Conservation (phyloP, 2,329 filamentous ascomycete genomes). For the Tolypocladium inflatum region DNA sequence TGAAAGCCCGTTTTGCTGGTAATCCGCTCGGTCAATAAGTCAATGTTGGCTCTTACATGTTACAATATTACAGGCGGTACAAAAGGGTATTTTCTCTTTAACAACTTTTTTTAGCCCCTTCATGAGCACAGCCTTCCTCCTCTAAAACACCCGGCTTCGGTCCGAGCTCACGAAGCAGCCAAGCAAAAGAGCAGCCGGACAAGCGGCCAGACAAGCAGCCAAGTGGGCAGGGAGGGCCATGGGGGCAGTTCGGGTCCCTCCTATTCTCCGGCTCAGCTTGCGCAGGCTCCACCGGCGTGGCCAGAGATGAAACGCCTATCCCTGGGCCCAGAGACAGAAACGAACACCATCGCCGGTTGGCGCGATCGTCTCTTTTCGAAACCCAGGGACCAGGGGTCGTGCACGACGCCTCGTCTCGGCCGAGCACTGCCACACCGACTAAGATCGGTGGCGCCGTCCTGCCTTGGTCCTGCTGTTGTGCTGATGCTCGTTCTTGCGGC, state of each 20-base stretch:
- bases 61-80: not conserved
- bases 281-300: not conserved
- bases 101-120: not conserved
- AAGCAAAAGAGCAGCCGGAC: not conserved
- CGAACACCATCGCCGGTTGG: not conserved
- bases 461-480: not conserved
- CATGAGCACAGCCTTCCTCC: not conserved
- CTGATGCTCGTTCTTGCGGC: not conserved
- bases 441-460: not conserved
- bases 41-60: no score
- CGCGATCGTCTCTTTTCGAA: not conserved
- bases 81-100: not conserved
- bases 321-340: not conserved
- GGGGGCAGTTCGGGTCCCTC: not conserved
- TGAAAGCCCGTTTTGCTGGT: no score
- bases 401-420: not conserved
- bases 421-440: not conserved
- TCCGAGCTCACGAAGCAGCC: not conserved
- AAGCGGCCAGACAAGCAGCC: not conserved
- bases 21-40: no score
- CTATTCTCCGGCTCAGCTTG: not conserved
- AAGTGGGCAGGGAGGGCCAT: not conserved
- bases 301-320: not conserved
- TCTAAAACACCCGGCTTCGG: not conserved
- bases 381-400: not conserved